phyloP scores from a whole-genome alignment of 2,329 filamentous ascomycete species.

The Clarireedia monteithiana region DNA sequence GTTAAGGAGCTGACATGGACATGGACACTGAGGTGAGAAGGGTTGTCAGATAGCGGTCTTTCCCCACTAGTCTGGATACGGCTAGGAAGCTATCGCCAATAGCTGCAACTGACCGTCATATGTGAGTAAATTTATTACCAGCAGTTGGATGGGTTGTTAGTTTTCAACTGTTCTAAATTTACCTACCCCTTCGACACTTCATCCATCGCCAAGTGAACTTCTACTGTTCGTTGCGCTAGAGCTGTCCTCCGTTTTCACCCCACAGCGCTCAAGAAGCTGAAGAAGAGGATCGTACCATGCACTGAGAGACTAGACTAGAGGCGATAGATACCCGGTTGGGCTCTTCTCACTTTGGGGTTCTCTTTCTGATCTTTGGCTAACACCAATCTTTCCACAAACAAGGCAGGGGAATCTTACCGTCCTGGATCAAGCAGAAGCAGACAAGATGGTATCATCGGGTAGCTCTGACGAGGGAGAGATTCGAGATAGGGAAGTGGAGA shows the following conservation, averaged over 20 bases:
- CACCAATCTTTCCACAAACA: conserved; percentile 24
- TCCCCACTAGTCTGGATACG: neutral
- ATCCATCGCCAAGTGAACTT: neutral
- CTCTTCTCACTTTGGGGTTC: conserved; percentile 31
- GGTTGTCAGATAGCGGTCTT: no score
- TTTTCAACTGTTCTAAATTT: neutral
- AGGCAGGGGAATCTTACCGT: conserved; percentile 29
- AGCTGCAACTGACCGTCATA: conserved; percentile 7
- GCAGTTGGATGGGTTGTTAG: neutral
- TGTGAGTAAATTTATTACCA: conserved; percentile 3
- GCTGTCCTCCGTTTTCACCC: neutral
- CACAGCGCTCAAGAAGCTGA: neutral
- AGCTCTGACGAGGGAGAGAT: conserved; percentile 87
- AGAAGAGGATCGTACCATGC: conserved; percentile 17
- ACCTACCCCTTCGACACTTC: neutral
- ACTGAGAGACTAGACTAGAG: conserved; percentile 25
- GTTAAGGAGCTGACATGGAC: conserved; percentile 2
- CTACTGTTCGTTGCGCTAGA: neutral
- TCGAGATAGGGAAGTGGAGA: conserved; percentile 65
- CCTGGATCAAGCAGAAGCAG: conserved; percentile 17
- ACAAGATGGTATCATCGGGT: conserved; percentile 39
- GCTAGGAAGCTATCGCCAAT: neutral
- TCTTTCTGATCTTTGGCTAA: conserved; percentile 31
- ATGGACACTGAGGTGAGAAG: neutral
- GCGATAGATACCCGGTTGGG: conserved; percentile 32